Conservation (phyloP, 73 alveolate genomes). For the Loxodes magnus region DNA sequence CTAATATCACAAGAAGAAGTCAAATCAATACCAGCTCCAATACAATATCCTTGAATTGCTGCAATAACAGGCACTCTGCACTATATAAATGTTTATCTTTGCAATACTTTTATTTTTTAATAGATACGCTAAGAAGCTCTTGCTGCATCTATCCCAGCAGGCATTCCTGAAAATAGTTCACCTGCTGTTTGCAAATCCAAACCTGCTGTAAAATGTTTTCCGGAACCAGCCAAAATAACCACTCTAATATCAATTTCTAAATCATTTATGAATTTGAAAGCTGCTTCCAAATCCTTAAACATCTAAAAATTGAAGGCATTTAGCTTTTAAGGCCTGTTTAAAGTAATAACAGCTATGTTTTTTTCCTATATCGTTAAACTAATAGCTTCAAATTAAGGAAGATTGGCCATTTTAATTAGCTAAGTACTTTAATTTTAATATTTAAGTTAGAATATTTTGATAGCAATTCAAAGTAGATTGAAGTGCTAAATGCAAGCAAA, state of each 20-base stretch:
- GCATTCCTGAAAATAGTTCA: background rate
- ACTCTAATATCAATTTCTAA: slow-evolving; percentile 31
- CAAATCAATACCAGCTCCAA: slow-evolving; percentile 72
- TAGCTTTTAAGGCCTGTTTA: no score
- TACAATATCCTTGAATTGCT: slow-evolving; percentile 50
- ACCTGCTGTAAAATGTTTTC: slow-evolving; percentile 64
- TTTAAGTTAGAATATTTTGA: no score
- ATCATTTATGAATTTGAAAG: no score
- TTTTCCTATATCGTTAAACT: no score
- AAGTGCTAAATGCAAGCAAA: no score
- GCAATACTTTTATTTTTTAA: background rate
- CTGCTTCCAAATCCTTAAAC: no score
- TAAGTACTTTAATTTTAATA: no score
- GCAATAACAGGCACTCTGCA: slow-evolving; percentile 51
- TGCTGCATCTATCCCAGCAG: background rate
- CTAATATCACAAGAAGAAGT: slow-evolving; percentile 64
- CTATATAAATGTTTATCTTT: background rate
- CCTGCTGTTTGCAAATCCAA: slow-evolving; percentile 19
- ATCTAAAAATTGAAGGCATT: no score
- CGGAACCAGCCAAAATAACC: slow-evolving; percentile 45
- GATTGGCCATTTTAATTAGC: no score
- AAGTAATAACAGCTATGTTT: no score
- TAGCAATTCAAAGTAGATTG: no score
- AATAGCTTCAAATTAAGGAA: no score
- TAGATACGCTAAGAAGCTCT: background rate